phyloP scores from a whole-genome alignment of 176 grass and related monocot species.

The Urochloa ruziziensis region DNA sequence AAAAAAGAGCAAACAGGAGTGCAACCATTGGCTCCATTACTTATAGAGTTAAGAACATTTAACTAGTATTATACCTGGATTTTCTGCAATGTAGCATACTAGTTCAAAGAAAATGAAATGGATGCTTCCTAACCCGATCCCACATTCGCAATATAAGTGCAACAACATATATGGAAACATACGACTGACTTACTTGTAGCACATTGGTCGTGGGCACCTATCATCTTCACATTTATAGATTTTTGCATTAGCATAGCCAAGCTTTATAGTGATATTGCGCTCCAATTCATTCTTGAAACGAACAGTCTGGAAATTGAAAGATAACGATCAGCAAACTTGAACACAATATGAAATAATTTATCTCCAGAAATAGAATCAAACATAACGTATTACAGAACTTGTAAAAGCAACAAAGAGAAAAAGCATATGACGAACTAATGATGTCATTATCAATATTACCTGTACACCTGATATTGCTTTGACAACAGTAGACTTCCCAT shows the following conservation, averaged over 20 bases:
- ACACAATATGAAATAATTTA: not conserved
- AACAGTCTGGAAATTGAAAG: not conserved
- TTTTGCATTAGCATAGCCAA: slow-evolving; percentile 16
- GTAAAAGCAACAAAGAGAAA: not conserved
- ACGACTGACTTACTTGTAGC: slow-evolving; percentile 1
- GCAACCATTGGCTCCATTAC: not conserved
- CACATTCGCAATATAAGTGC: not conserved
- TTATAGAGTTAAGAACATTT: not conserved
- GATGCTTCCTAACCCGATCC: not conserved
- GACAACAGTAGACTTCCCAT: slow-evolving; percentile 13
- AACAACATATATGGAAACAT: too few relatives aligned
- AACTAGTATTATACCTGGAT: not conserved
- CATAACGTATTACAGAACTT: not conserved
- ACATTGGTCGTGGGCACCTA: slow-evolving; percentile 10
- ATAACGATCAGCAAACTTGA: not conserved
- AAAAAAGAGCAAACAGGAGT: not conserved
- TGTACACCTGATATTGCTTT: slow-evolving; percentile 10
- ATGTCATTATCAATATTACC: not conserved
- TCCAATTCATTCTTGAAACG: slow-evolving; percentile 13
- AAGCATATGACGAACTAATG: not conserved
- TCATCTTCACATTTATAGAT: slow-evolving; percentile 11
- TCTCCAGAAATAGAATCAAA: not conserved
- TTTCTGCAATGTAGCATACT: not conserved
- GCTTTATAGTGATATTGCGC: slow-evolving; percentile 14
- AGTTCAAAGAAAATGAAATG: not conserved